phyloP scores from a whole-genome alignment of 208 protist genomes.

The Angomonas desouzai region DNA sequence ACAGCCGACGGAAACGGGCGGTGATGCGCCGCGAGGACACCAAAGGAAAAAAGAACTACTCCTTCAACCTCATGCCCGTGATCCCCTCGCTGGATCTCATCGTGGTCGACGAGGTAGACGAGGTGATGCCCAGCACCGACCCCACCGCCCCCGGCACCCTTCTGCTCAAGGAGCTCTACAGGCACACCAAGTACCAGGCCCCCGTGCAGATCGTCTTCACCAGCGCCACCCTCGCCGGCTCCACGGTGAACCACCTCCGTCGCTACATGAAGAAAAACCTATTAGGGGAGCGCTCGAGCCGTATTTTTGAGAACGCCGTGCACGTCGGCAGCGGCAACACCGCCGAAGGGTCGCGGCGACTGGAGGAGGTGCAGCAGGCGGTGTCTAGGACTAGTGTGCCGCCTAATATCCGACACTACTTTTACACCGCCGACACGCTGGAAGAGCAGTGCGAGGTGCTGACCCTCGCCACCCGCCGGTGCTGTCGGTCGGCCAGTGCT shows the following conservation, averaged over 20 bases:
- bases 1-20: slow-evolving; percentile 36
- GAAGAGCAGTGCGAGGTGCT: slow-evolving; percentile 71
- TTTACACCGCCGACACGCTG: slow-evolving; percentile 78
- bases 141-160: slow-evolving; percentile 66
- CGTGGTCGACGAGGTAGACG: slow-evolving; percentile 86
- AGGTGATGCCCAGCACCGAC: slow-evolving; percentile 66
- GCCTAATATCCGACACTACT: slow-evolving; percentile 58
- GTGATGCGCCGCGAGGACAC: slow-evolving; percentile 46
- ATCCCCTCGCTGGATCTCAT: slow-evolving; percentile 75
- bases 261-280: slow-evolving; percentile 88
- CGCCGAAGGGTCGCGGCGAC: not conserved
- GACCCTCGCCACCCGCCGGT: slow-evolving; percentile 27
- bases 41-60: slow-evolving; percentile 39
- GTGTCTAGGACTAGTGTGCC: slow-evolving; percentile 64
- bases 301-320: slow-evolving; percentile 59
- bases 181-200: slow-evolving; percentile 82
- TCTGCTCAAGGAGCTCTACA: slow-evolving; percentile 80
- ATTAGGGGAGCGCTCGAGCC: slow-evolving; percentile 55
- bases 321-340: slow-evolving; percentile 5
- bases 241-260: slow-evolving; percentile 84
- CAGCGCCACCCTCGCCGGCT: slow-evolving; percentile 79
- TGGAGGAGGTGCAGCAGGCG: slow-evolving; percentile 24
- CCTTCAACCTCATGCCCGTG: slow-evolving; percentile 66
- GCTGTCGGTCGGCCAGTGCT: slow-evolving; percentile 17
- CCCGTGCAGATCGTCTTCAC: slow-evolving; percentile 86